phyloP scores from a whole-genome alignment of 116 monocot species.

The Dioscorea cayenensis region DNA sequence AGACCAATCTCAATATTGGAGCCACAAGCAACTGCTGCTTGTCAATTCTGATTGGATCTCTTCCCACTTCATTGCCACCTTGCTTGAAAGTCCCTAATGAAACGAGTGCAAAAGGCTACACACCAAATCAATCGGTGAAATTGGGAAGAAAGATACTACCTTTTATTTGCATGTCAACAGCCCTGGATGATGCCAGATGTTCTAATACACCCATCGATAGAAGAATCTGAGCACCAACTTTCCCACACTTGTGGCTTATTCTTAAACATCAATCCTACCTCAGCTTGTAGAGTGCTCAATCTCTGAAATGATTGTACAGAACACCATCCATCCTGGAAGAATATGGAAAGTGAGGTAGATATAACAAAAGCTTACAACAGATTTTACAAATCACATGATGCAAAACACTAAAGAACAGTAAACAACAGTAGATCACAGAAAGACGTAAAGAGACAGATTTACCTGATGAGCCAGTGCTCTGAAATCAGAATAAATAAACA shows the following conservation, averaged over 20 bases:
- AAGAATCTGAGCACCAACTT: constrained; percentile 78
- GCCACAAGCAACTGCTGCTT: constrained; percentile 44
- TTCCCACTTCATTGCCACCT: constrained; percentile 9
- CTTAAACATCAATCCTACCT: constrained; percentile 77
- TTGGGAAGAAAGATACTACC: constrained; percentile 22
- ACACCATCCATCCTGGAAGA: constrained; percentile 42
- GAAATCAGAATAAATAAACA: no score
- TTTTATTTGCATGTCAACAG: constrained; percentile 34
- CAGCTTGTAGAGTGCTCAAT: constrained; percentile 68
- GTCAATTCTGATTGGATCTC: constrained; percentile 33
- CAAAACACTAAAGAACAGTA: background rate
- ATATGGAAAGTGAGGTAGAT: background rate
- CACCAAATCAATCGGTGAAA: background rate
- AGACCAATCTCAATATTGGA: constrained; percentile 79
- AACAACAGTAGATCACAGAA: background rate
- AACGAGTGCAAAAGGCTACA: background rate
- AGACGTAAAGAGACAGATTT: background rate
- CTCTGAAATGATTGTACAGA: constrained; percentile 65
- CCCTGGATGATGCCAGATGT: constrained; percentile 64
- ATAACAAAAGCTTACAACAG: background rate
- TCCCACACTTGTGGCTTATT: constrained; percentile 65
- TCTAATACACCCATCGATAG: constrained; percentile 75
- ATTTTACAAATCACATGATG: background rate
- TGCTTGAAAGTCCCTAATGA: constrained; percentile 27
- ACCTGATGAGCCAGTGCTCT: no score